Base-by-base conservation (phyloP, 2,329 filamentous ascomycete genomes). In the Zymoseptoria tritici region DNA sequence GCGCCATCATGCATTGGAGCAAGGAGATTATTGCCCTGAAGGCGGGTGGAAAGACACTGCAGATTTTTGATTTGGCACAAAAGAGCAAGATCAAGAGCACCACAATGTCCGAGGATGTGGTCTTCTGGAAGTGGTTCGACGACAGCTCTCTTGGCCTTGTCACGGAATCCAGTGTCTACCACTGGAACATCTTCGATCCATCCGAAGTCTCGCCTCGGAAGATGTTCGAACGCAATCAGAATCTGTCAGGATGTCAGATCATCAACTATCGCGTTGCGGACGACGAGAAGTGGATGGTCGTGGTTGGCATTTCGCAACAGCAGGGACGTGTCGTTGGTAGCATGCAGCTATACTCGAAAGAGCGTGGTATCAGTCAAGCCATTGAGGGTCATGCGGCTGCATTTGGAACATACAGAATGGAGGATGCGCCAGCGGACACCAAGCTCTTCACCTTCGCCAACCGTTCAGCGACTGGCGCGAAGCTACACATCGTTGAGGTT, bases 81-180 rank as follows among this genome's bases (percentile, higher is more conserved):
- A 99, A 97, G 81, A 85, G 88, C 77, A 97, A 97, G 83, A 84
- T 99, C 71, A 97, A 97, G 83, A 96, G 93, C 49, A 88, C 92
- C 61, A 91, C 89, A 57, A 97, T 97, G 89, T 91, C 88, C 71
- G 94, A 97, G 76, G 94, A 99, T 77, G 91, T 99, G 57, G 88
- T 94, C 63, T 99, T 96, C 82, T 99, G 94, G 95, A 96, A 96
- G 79, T 99, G 94, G 94, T 91, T 95, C 78, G 96, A 87, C 77
- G 90, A 96, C 70, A 88, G 83, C 60, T 89, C 87, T 63, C 79
- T 99, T 61, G 94, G 93, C 63, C 81, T 99, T 70, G 90, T 99
- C 65, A 97, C 93, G 65, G 91, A 95, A 61, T 89, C 84, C 64
- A 87, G 89, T 49, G 90, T 99, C 64, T 97, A 91, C 77, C 94